A percentile compares a stretch with the other conserved stretches of the same genome.
Conservation (phyloP, 345 rosid genomes). For the Melaleuca alternifolia region DNA sequence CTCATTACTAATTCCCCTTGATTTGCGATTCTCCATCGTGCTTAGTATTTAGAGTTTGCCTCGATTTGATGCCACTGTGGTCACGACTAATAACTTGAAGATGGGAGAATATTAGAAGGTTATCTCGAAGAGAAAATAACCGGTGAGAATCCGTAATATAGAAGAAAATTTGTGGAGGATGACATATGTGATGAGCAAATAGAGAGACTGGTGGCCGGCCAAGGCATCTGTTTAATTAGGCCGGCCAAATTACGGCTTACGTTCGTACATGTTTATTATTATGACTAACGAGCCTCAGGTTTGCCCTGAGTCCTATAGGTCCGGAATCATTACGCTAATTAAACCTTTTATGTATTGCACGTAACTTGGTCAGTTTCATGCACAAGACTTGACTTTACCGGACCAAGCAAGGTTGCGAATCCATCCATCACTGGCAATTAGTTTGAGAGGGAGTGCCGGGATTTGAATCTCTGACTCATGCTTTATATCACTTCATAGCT, state of each 20-base stretch:
- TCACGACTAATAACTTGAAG: background rate
- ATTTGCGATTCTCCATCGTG: background rate
- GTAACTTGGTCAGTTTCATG: no score
- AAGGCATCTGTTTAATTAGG: background rate
- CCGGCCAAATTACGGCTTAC: background rate
- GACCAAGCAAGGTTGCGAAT: no score
- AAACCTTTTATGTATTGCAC: no score
- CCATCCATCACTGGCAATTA: no score
- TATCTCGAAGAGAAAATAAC: background rate
- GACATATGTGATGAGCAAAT: background rate
- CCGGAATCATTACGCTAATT: no score
- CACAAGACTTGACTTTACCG: no score
- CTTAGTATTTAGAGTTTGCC: background rate
- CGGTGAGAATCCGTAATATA: background rate
- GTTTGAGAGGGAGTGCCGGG: no score
- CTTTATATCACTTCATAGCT: no score
- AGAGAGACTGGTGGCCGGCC: background rate
- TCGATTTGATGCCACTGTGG: background rate
- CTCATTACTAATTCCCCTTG: constrained; percentile 19
- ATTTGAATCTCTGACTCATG: no score
- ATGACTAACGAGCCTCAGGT: no score
- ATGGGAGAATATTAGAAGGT: no score
- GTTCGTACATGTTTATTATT: background rate
- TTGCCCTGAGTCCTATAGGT: no score
- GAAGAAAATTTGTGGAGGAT: background rate